These are phyloP conservation scores for Geotrichum histeridarum DNA, from an alignment of 1,139 yeast genomes.

Conservation along the genomic window DNA sequence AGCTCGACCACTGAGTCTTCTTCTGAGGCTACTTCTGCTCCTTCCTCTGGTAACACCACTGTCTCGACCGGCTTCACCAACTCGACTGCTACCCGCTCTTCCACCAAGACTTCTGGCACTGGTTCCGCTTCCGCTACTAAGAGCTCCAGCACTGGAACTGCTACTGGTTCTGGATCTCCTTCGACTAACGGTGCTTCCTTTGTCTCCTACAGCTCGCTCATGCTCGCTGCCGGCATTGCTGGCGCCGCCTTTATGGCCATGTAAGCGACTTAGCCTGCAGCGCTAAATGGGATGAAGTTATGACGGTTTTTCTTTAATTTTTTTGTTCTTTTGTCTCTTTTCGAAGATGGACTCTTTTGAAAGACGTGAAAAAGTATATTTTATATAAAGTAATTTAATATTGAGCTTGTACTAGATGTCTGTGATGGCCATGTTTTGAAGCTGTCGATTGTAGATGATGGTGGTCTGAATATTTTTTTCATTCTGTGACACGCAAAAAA, in stretches of 20 bases:
- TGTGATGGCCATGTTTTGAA: no score
- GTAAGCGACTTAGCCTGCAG: background rate
- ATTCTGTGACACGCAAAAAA: no score
- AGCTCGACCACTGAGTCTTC: conserved; percentile 23
- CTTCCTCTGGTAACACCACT: background rate
- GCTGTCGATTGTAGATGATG: no score
- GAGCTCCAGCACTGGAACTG: conserved; percentile 3
- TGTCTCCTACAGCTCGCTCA: conserved; percentile 16
- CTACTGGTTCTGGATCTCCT: background rate
- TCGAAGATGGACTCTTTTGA: no score
- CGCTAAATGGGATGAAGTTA: background rate
- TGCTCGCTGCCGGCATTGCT: conserved; percentile 18
- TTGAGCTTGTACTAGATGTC: no score
- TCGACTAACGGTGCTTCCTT: conserved; percentile 13
- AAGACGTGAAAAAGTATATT: no score
- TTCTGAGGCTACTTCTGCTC: conserved; percentile 10
- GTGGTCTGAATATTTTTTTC: no score
- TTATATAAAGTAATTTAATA: no score
- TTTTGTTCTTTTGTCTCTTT: no score
- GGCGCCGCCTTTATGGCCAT: conserved; percentile 11
- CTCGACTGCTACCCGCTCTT: conserved; percentile 1
- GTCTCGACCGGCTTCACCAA: background rate
- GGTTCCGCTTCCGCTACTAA: conserved; percentile 16
- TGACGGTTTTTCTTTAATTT: background rate
- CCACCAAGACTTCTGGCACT: conserved; percentile 15